Conservation (phyloP, 2,329 filamentous ascomycete species). For the Aspergillus niger region DNA sequence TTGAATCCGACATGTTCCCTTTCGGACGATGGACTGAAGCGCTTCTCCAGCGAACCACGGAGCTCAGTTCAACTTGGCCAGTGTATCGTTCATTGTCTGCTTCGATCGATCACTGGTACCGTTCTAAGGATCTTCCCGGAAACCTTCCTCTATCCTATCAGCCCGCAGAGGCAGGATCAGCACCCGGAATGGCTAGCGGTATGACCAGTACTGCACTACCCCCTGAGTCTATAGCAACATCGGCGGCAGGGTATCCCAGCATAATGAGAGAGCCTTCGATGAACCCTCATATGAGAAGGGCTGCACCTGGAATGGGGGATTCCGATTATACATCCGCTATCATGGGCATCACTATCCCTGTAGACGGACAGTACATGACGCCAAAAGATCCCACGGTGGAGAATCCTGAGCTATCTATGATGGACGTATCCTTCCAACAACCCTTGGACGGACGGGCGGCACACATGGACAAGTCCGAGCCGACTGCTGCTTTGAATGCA, state of each 20-base stretch:
- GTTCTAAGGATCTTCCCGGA: slow-evolving; percentile 20
- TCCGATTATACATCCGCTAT: slow-evolving; percentile 31
- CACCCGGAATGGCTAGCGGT: slow-evolving; percentile 1
- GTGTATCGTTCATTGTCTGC: slow-evolving; percentile 36
- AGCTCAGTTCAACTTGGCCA: slow-evolving; percentile 36
- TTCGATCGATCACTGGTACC: slow-evolving; percentile 32
- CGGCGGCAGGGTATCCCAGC: slow-evolving; percentile 8
- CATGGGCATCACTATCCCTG: slow-evolving; percentile 36
- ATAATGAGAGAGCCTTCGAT: slow-evolving; percentile 14
- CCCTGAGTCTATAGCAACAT: slow-evolving; percentile 7
- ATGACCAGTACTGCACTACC: slow-evolving; percentile 3
- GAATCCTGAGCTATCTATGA: slow-evolving; percentile 29
- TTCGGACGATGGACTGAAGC: slow-evolving; percentile 39
- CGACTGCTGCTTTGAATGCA: slow-evolving; percentile 24
- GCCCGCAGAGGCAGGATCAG: slow-evolving; percentile 3
- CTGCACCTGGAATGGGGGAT: slow-evolving; percentile 20
- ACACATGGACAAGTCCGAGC: slow-evolving; percentile 26
- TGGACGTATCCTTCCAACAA: slow-evolving; percentile 25
- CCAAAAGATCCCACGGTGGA: slow-evolving; percentile 36
- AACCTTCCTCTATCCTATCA: slow-evolving; percentile 15
- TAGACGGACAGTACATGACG: slow-evolving; percentile 35
- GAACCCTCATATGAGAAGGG: slow-evolving; percentile 14
- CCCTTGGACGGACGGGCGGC: slow-evolving; percentile 13
- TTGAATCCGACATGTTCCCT: slow-evolving; percentile 36
- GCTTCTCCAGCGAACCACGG: slow-evolving; percentile 31